Evolutionary conservation across 2,329 filamentous ascomycete species (phyloP).

Genomic region (Coniochaeta sp.): DNA sequence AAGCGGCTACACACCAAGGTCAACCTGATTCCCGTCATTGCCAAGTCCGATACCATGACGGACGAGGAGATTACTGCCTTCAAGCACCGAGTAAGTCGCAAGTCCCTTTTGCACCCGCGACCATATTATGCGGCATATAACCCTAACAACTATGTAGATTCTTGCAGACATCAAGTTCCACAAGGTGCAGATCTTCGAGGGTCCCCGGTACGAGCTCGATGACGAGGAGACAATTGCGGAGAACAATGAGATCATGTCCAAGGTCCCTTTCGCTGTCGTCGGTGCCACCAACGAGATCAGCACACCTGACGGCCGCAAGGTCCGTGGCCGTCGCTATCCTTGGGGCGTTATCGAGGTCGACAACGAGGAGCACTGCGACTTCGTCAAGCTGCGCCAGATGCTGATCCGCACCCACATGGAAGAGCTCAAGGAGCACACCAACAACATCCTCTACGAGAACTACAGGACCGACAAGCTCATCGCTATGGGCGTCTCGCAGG

Average conservation of each 20-base stretch:
- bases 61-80: slow-evolving; percentile 92
- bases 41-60: slow-evolving; percentile 95
- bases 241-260: slow-evolving; percentile 99
- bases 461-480: slow-evolving; percentile 99
- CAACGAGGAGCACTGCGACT: slow-evolving; percentile 99
- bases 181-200: slow-evolving; percentile 98
- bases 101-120: too few relatives aligned
- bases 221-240: slow-evolving; percentile 99
- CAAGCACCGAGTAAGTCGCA: slow-evolving; percentile 78
- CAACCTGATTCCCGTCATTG: slow-evolving; percentile 98
- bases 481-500: slow-evolving; percentile 95
- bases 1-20: slow-evolving; percentile 99
- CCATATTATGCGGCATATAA: not conserved
- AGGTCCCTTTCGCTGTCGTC: slow-evolving; percentile 97
- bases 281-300: slow-evolving; percentile 93
- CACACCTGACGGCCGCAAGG: slow-evolving; percentile 86
- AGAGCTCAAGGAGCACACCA: slow-evolving; percentile 99
- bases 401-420: slow-evolving; percentile 99
- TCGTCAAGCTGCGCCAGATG: slow-evolving; percentile 99
- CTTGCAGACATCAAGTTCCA: slow-evolving; percentile 95
- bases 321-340: slow-evolving; percentile 91
- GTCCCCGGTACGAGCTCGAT: slow-evolving; percentile 95
- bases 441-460: slow-evolving; percentile 98
- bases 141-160: slow-evolving; percentile 52
- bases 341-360: slow-evolving; percentile 99